Conservation (phyloP, 441 rosid species). For the Pelargonium fulgidum region DNA sequence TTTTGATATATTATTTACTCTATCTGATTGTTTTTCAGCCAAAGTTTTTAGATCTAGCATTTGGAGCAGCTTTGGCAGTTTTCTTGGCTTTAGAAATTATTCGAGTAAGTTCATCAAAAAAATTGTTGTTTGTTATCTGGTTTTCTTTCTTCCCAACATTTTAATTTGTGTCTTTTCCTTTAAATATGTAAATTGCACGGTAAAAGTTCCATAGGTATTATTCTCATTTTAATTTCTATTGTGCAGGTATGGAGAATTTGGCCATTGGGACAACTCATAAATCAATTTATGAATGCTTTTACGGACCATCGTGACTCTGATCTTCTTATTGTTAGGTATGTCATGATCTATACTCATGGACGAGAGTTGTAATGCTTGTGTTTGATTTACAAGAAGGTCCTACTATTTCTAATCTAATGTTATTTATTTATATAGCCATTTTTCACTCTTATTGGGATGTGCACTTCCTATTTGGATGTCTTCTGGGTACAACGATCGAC, state of each 20-base stretch:
- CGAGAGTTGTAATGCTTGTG: neutral
- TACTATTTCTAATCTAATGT: neutral
- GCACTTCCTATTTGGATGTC: constrained; percentile 99
- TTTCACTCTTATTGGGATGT: constrained; percentile 89
- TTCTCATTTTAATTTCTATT: constrained; percentile 4
- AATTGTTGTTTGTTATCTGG: neutral
- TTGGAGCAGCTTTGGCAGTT: constrained; percentile 85
- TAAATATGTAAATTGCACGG: neutral
- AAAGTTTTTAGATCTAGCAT: constrained; percentile 86
- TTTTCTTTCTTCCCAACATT: constrained; percentile 12
- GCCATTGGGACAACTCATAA: constrained; percentile 70
- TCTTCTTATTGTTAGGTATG: constrained; percentile 79
- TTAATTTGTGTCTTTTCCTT: neutral
- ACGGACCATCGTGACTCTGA: constrained; percentile 97
- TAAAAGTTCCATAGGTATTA: neutral
- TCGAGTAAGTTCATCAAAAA: constrained; percentile 51
- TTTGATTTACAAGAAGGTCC: constrained; percentile 11
- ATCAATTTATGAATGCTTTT: constrained; percentile 91
- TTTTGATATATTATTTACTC: constrained; percentile 13
- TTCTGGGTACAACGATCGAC: constrained; percentile 85
- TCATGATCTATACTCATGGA: neutral
- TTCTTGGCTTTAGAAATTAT: constrained; percentile 76
- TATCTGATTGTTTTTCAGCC: constrained; percentile 50
- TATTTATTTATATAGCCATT: constrained; percentile 52
- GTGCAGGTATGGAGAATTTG: constrained; percentile 82